A percentile compares a stretch with the other conserved stretches of the same genome.
These are phyloP conservation scores for Pestalotiopsis sp. DNA, from an alignment of 2,329 filamentous ascomycete genomes.

Conservation along the genomic window DNA sequence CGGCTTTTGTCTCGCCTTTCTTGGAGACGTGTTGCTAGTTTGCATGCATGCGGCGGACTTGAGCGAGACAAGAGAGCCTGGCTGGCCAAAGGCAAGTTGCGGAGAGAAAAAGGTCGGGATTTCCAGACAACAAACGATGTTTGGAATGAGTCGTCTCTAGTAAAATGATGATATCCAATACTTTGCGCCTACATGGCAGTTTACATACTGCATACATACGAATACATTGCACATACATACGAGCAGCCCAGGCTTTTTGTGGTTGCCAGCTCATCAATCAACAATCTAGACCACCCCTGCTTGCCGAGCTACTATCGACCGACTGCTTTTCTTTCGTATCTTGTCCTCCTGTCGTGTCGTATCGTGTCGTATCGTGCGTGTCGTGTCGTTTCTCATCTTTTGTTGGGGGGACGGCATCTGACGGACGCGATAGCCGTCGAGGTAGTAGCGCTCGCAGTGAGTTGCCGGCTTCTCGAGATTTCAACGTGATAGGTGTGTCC, in stretches of 20 bases:
- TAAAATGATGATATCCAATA: constrained; percentile 6
- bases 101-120: neutral
- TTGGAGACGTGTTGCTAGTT: neutral
- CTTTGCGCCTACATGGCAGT: neutral
- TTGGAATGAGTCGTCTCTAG: neutral
- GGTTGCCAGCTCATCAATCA: neutral
- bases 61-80: neutral
- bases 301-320: neutral
- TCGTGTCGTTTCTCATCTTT: neutral
- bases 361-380: neutral
- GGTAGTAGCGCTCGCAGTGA: neutral
- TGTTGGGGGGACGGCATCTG: neutral
- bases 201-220: neutral
- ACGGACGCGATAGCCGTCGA: neutral
- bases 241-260: neutral
- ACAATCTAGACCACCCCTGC: neutral
- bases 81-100: neutral
- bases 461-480: neutral
- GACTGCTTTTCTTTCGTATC: neutral
- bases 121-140: neutral
- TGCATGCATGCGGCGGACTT: neutral
- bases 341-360: neutral
- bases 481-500: no score
- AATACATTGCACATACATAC: neutral
- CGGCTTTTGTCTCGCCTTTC: neutral